Evolutionary conservation across 768 basidiomycete species (phyloP).

Genomic region (Kwoniella sp.): DNA sequence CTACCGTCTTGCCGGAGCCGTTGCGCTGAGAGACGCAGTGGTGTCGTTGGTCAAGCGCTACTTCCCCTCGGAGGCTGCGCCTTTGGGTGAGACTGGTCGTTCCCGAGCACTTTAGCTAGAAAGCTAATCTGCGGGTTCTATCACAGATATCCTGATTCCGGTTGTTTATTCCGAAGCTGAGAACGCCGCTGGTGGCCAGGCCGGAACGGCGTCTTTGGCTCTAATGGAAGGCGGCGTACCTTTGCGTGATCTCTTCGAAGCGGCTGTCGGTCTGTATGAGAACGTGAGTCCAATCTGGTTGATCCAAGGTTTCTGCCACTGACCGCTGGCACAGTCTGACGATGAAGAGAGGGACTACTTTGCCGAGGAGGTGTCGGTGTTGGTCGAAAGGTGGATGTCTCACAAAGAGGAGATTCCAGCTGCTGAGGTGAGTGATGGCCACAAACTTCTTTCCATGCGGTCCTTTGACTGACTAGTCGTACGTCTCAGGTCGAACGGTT

Average conservation of each 20-base stretch:
- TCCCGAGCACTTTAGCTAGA: not conserved
- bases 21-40: conserved; percentile 21
- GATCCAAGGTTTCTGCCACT: not conserved
- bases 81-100: conserved; percentile 20
- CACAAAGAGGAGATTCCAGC: conserved; percentile 44
- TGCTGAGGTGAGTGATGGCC: conserved; percentile 32
- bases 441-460: not conserved
- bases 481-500: conserved; percentile 32
- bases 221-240: conserved; percentile 77
- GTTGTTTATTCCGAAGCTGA: conserved; percentile 71
- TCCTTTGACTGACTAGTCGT: not conserved
- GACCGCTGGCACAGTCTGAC: conserved; percentile 18
- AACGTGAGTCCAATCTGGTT: conserved; percentile 7
- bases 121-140: not conserved
- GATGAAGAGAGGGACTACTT: conserved; percentile 39
- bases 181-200: conserved; percentile 58
- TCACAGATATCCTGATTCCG: conserved; percentile 66
- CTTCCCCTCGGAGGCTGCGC: conserved; percentile 63
- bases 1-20: conserved; percentile 35
- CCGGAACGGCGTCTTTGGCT: conserved; percentile 78
- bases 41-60: conserved; percentile 71
- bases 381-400: conserved; percentile 43
- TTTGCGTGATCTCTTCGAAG: conserved; percentile 71
- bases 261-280: conserved; percentile 12
- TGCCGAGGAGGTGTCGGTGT: conserved; percentile 35